These are phyloP conservation scores for Vachellia collinsii DNA, from an alignment of 306 rosid genomes.

Conservation along the genomic window DNA sequence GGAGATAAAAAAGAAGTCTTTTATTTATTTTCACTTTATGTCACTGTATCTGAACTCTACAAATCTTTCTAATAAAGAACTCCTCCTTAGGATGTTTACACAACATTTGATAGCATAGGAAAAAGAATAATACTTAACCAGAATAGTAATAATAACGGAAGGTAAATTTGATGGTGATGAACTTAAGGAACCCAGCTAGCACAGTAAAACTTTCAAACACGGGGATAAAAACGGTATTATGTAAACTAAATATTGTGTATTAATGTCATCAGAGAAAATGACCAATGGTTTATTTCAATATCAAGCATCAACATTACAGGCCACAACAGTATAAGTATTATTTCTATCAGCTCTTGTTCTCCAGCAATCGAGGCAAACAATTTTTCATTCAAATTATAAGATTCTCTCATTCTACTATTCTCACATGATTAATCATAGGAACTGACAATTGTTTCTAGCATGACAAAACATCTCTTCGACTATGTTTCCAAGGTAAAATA, in stretches of 20 bases:
- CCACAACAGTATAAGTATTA: neutral
- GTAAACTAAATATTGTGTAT: neutral
- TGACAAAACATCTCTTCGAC: neutral
- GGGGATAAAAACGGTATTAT: neutral
- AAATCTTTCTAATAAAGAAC: neutral
- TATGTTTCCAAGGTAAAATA: neutral
- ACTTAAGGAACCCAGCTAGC: neutral
- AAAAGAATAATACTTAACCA: neutral
- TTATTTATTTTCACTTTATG: neutral
- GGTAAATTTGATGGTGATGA: neutral
- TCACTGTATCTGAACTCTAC: neutral
- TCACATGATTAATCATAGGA: neutral
- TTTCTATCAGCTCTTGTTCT: no score
- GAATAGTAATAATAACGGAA: neutral
- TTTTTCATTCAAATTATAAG: neutral
- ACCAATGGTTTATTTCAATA: neutral
- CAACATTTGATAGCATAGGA: neutral
- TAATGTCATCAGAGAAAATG: neutral
- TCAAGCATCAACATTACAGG: neutral
- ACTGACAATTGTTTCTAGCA: neutral
- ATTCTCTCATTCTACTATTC: slow-evolving; percentile 1
- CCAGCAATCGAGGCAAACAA: no score
- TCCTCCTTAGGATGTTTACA: neutral
- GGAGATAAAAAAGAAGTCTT: neutral
- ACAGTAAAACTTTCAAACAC: neutral